Evolutionary conservation across 306 rosid genomes (phyloP).

Genomic region (Vigna radiata): DNA sequence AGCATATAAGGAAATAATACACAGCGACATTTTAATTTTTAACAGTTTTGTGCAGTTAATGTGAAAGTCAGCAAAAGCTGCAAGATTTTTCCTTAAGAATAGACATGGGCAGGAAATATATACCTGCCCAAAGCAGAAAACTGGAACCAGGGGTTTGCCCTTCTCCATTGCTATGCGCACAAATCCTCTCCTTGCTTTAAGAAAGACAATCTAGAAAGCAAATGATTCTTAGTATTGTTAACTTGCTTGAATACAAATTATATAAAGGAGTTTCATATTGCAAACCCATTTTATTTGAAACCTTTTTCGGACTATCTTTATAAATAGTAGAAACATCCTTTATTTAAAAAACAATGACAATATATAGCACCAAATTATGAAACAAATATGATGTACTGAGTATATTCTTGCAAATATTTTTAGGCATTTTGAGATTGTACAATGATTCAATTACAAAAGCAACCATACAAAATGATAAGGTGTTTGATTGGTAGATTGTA

Average conservation of each 20-base stretch:
- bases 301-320: constrained; percentile 22
- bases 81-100: constrained; percentile 12
- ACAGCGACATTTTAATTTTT: neutral
- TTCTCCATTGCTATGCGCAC: constrained; percentile 84
- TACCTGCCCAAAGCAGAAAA: constrained; percentile 98
- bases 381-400: neutral
- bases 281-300: constrained; percentile 28
- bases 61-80: constrained; percentile 25
- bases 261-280: constrained; percentile 5
- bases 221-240: constrained; percentile 28
- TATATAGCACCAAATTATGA: constrained; percentile 1
- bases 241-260: constrained; percentile 27
- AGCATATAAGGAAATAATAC: constrained; percentile 16
- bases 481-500: neutral
- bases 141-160: constrained; percentile 89
- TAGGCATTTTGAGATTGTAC: neutral
- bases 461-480: neutral
- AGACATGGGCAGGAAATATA: neutral
- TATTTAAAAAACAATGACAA: neutral
- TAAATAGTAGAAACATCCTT: constrained; percentile 1
- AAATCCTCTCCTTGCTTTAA: constrained; percentile 90
- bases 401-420: neutral
- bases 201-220: constrained; percentile 69
- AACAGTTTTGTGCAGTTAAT: constrained; percentile 24
- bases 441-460: neutral